These are phyloP conservation scores for Medicago truncatula DNA, from an alignment of 306 rosid species.

Conservation along the genomic window DNA sequence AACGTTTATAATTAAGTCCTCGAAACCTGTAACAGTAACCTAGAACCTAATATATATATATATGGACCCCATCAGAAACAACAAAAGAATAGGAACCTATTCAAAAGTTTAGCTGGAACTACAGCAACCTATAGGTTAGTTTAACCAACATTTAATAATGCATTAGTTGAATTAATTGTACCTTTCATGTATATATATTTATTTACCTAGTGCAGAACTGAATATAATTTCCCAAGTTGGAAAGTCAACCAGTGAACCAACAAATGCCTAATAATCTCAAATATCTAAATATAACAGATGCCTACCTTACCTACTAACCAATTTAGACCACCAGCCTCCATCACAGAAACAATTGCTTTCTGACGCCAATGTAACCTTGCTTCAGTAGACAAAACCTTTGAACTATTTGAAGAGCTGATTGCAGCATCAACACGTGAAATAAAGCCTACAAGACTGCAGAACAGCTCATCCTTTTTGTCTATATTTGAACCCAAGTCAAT, in stretches of 20 bases:
- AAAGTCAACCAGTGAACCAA: constrained; percentile 15
- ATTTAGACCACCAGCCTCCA: constrained; percentile 99
- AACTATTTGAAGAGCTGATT: constrained; percentile 59
- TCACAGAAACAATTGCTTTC: constrained; percentile 89
- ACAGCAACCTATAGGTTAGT: neutral
- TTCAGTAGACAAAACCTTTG: constrained; percentile 66
- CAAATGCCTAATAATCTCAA: constrained; percentile 65
- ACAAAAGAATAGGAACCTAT: constrained; percentile 1
- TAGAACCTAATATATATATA: neutral
- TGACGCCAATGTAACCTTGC: constrained; percentile 81
- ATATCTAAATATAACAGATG: constrained; percentile 48
- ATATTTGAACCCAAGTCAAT: constrained; percentile 73
- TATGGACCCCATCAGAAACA: neutral
- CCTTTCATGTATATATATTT: neutral
- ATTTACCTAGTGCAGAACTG: constrained; percentile 9
- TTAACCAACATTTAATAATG: constrained; percentile 25
- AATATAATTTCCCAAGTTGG: constrained; percentile 27
- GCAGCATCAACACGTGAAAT: constrained; percentile 50
- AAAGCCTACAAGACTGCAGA: constrained; percentile 55
- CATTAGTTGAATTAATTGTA: constrained; percentile 28
- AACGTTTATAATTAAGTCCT: constrained; percentile 7
- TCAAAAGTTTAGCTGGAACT: constrained; percentile 14
- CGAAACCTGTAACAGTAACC: constrained; percentile 19
- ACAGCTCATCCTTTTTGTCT: constrained; percentile 58
- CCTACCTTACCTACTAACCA: constrained; percentile 99